Base-by-base conservation (phyloP, 345 rosid genomes). In the Sisymbrium irio region DNA sequence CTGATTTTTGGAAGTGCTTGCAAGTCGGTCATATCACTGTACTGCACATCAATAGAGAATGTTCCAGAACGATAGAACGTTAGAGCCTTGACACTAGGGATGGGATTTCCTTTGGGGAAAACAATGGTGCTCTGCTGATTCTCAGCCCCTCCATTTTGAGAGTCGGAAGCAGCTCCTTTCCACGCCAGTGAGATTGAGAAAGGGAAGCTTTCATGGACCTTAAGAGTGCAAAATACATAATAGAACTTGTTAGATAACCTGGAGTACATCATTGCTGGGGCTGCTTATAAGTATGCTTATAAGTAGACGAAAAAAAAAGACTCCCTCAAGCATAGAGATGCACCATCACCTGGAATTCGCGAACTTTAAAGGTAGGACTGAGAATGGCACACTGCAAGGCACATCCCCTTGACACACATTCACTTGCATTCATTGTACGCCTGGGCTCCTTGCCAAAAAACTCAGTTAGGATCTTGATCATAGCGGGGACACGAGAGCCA, bases 371-470 rank as follows among this genome's bases (percentile, higher is more conserved):
- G 2, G 97, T 92, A 14, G 98, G 99, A 65, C 99, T 96, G 55
- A 96, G 96, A 67, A 96, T 92, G 6, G 99, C 99, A 83, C 99
- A 96, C 69, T 96, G 82, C 73, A 96, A 77, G 50, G 98, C 98
- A 74, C 86, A 83, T 1, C 98, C 99, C 57, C 89, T 87, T 0
- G 98, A 86, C 40, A 96, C 98, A 81, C 98, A 92, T 82, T 96
- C 99, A 70, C 97, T 96, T 5, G 99, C 97, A 81, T 96, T 96
- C 99, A 96, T 90, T 27, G 98, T 90, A 11, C 96, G 89, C 73
- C 97, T 84, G 4, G 97, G 98, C 79, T 92, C 99, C 81, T 96
- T 96, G 13, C 98, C 96, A 47, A 96, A 96, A 77, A 96, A 89
- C 45, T 92, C 98, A 0, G 96, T 84, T 61, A 96, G 58, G 51